These are phyloP conservation scores for Leccinellum luteum DNA, from an alignment of 768 basidiomycete genomes.

Conservation along the genomic window DNA sequence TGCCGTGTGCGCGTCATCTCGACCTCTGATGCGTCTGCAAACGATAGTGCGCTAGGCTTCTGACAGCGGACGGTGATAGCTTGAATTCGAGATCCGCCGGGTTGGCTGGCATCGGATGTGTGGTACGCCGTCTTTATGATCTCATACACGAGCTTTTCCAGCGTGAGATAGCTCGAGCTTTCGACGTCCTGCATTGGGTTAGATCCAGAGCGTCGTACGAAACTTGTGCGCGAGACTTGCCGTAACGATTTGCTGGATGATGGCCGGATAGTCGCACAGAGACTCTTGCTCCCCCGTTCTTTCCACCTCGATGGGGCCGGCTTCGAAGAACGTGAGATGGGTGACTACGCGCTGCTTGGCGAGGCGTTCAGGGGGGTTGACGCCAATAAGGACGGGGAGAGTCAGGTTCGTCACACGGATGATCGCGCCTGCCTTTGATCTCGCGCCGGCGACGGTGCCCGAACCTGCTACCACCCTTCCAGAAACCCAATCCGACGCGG, in stretches of 20 bases:
- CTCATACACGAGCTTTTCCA: conserved; percentile 36
- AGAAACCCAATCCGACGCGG: neutral
- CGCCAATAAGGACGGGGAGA: conserved; percentile 61
- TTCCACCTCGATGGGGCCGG: conserved; percentile 1
- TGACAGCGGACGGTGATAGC: conserved; percentile 52
- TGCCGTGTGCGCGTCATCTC: conserved; percentile 46
- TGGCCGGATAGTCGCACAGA: conserved; percentile 35
- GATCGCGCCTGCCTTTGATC: conserved; percentile 16
- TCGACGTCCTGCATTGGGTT: conserved; percentile 8
- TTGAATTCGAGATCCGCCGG: conserved; percentile 26
- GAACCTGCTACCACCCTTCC: neutral
- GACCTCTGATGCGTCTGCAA: conserved; percentile 62
- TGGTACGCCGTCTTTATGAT: conserved; percentile 51
- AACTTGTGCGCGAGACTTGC: conserved; percentile 7
- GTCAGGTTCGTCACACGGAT: conserved; percentile 46
- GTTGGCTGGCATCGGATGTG: conserved; percentile 41
- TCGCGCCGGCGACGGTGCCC: neutral
- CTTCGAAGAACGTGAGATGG: conserved; percentile 47
- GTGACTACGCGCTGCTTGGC: conserved; percentile 62
- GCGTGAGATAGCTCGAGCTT: conserved; percentile 15
- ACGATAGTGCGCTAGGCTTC: conserved; percentile 72
- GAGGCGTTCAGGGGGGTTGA: conserved; percentile 66
- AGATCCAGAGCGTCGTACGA: neutral
- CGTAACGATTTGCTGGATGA: conserved; percentile 34
- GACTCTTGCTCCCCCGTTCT: neutral